Evolutionary conservation across 768 basidiomycete species (phyloP), one percentile per base, ranked within the genome.

Genomic region (Calocera cornea): DNA sequence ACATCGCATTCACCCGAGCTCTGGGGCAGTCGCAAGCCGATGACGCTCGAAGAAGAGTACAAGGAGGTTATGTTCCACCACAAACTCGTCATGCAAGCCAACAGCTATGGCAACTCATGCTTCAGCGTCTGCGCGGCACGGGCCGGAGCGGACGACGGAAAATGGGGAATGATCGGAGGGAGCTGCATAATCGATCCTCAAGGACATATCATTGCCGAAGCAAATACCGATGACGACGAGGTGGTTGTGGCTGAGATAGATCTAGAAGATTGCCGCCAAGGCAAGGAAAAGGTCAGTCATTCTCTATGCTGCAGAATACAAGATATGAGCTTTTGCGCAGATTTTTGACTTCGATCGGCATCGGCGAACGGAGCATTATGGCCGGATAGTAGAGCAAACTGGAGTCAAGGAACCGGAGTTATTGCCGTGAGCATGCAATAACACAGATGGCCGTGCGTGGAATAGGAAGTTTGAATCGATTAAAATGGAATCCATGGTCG

Each of bases 221-320:
- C 72, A 64, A 72, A 72, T 69, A 10, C 78, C 78, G 67, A 80
- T 78, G 72, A 80, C 78, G 38, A 80, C 70, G 34, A 80, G 70
- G 70, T 80, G 79, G 27, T 78, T 76, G 66, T 78, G 76, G 63
- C 76, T 75, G 63, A 79, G 71, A 70, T 81, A 78, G 16, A 81
- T 72, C 67, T 81, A 78, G 66, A 80, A 79, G 54, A 81, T 11
- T 76, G 74, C 54, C 68, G 68, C 29, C 73, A 74, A 64, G 75
- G 75, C n/a, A 76, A 75, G 71, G 72, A 71, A 67, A 68, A 75
- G 65, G 31, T 24, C 5, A 31, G 2, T 29, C 11, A 16, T 29
- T 60, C 54, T 11, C 11, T 31, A 10, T 33, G 24, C 24, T 27
- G 16, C 10, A 29, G 54, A 60, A 11, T 60, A 27, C 31, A 7